Conservation (phyloP, 2,329 filamentous ascomycete genomes). For the Aureobasidium pullulans region DNA sequence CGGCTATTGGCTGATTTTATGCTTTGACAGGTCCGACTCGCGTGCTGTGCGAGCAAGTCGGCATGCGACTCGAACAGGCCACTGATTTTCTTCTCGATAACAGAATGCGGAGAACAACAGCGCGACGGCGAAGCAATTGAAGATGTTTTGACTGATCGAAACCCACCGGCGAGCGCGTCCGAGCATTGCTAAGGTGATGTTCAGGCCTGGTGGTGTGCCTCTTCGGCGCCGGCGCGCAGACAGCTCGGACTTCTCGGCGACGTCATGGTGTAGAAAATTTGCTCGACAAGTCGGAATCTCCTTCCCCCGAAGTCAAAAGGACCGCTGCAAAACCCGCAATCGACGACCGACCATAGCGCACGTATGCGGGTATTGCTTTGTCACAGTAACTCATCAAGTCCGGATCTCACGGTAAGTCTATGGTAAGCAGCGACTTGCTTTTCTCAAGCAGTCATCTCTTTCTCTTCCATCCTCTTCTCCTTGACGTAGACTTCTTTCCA, state of each 20-base stretch:
- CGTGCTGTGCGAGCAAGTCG: not conserved
- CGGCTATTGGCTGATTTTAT: not conserved
- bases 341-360: not conserved
- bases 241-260: slow-evolving; percentile 9
- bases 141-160: not conserved
- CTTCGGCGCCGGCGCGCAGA: not conserved
- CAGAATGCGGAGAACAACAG: not conserved
- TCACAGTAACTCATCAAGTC: not conserved
- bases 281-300: not conserved
- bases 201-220: slow-evolving; percentile 3
- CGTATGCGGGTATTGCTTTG: not conserved
- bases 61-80: not conserved
- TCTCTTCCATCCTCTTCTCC: not conserved
- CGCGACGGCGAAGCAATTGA: slow-evolving; percentile 1
- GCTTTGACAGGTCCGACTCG: not conserved
- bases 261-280: slow-evolving; percentile 12
- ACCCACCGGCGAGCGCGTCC: not conserved
- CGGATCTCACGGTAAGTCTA: not conserved
- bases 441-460: not conserved
- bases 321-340: not conserved
- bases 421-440: slow-evolving; percentile 1
- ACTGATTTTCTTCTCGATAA: not conserved
- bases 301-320: not conserved
- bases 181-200: not conserved
- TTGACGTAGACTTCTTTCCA: not conserved